Evolutionary conservation across 257 asterid species (phyloP), one percentile per base, ranked within the genome.

Genomic region (Datura wrightii): DNA sequence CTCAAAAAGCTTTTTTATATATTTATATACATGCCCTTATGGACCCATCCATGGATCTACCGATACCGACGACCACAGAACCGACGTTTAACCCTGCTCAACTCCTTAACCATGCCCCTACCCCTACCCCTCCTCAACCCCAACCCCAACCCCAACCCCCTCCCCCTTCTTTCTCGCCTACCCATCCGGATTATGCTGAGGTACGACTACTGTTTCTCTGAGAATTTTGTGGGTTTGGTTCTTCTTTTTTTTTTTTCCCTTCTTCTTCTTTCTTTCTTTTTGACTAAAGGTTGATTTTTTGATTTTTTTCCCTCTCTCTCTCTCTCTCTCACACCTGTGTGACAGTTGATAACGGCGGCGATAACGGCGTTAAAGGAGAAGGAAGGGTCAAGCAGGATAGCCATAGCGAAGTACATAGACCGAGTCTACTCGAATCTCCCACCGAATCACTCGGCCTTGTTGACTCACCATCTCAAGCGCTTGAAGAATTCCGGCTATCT

Each of bases 331-430:
- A 0, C 31, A 24, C 31, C 31, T 56, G 44, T 85, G 54, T 34
- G 46, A 76, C 89, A 95, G 98, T 93, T 95, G 98, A 95, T 95
- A 50, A 62, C 90, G 69, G 89, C 91, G 5, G 97, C 99, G 5
- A 89, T 95, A 19, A 7, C 92, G 83, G 92, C 89, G 84, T 71
- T 95, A 85, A 91, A 91, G 8, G 98, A 95, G 85, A 89, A 70
- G 1, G 84, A 90, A 18, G 99, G 99, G 52, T 95, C 98, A 86
- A 95, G 97, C 85, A 91, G 85, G 84, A 83, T 86, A 50, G 97
- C 97, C 0, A 93, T 94, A 15, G 91, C 93, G 0, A 92, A 89
- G 91, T 93, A 88, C 55, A 90, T 95, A 15, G 97, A 93, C 74
- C 62, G 88, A n/a, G 86, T 85, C 31, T 94, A 87, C 87, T 3